A percentile compares a stretch with the other conserved stretches of the same genome.
phyloP scores from a whole-genome alignment of 2,329 filamentous ascomycete genomes.

The Diplodia mutila region DNA sequence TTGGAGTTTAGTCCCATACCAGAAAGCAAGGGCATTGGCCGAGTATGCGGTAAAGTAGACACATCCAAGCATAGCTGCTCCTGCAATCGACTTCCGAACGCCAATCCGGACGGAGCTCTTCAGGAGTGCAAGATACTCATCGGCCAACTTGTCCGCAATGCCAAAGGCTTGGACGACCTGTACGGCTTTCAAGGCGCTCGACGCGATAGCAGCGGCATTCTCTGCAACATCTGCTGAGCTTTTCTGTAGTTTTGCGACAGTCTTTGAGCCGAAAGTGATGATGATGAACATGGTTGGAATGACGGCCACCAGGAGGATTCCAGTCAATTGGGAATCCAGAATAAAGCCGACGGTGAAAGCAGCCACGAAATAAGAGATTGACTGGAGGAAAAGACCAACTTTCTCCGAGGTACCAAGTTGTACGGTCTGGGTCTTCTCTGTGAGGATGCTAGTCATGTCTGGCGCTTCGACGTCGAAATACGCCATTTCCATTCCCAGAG shows the following conservation, averaged over 20 bases:
- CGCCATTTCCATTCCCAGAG: constrained; percentile 56
- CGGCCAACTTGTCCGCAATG: constrained; percentile 45
- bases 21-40: constrained; percentile 53
- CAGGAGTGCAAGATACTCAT: constrained; percentile 43
- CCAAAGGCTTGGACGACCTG: constrained; percentile 55
- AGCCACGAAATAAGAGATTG: constrained; percentile 51
- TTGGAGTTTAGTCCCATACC: constrained; percentile 41
- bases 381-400: constrained; percentile 51
- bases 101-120: constrained; percentile 41
- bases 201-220: constrained; percentile 49
- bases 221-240: constrained; percentile 45
- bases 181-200: constrained; percentile 51
- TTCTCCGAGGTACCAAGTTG: constrained; percentile 54
- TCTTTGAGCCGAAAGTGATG: constrained; percentile 48
- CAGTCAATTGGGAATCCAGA: constrained; percentile 47
- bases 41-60: constrained; percentile 52
- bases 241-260: constrained; percentile 46
- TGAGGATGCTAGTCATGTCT: constrained; percentile 53
- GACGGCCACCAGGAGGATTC: constrained; percentile 49
- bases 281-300: constrained; percentile 54
- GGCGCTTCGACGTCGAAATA: constrained; percentile 57
- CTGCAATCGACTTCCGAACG: constrained; percentile 46
- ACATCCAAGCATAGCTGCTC: constrained; percentile 47
- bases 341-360: constrained; percentile 52
- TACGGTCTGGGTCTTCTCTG: constrained; percentile 52